Percentiles rank a stretch among this genome's conserved stretches.
Evolutionary conservation across 1,139 yeast species (phyloP).

Genomic region (Debaryomyces fabryi): DNA sequence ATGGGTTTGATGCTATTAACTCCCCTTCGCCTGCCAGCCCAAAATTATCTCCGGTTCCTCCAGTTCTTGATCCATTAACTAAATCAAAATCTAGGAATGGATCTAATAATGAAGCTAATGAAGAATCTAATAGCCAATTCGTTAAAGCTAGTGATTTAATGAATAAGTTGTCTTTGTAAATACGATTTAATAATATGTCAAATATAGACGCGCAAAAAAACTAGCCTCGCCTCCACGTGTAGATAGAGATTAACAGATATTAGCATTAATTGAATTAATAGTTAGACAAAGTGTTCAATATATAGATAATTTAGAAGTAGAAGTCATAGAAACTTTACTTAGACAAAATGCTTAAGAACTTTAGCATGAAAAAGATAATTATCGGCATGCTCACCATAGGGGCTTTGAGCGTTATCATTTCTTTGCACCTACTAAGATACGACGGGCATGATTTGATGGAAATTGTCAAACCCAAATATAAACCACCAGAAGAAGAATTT

Average conservation of each 20-base stretch:
- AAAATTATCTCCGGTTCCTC: background rate
- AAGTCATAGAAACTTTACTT: background rate
- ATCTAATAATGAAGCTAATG: constrained; percentile 1
- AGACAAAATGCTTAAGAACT: background rate
- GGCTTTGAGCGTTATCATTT: background rate
- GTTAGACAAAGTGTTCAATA: background rate
- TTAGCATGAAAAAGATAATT: constrained; percentile 1
- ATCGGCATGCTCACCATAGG: background rate
- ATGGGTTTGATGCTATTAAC: constrained; percentile 3
- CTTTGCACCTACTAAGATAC: constrained; percentile 9
- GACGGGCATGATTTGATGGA: constrained; percentile 9
- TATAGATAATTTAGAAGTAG: background rate
- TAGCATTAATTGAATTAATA: background rate
- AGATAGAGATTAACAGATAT: background rate
- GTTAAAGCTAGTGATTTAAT: constrained; percentile 20
- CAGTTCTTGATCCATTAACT: background rate
- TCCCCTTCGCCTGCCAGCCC: background rate
- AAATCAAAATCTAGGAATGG: background rate
- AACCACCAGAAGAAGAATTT: background rate
- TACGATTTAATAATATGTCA: constrained; percentile 1
- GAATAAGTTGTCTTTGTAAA: constrained; percentile 3
- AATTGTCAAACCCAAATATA: constrained; percentile 17
- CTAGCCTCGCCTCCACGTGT: constrained; percentile 1
- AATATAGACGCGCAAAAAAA: background rate
- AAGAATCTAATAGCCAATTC: constrained; percentile 9